Evolutionary conservation across 768 basidiomycete genomes (phyloP).

Genomic region (Paxillus ammoniavirescens): DNA sequence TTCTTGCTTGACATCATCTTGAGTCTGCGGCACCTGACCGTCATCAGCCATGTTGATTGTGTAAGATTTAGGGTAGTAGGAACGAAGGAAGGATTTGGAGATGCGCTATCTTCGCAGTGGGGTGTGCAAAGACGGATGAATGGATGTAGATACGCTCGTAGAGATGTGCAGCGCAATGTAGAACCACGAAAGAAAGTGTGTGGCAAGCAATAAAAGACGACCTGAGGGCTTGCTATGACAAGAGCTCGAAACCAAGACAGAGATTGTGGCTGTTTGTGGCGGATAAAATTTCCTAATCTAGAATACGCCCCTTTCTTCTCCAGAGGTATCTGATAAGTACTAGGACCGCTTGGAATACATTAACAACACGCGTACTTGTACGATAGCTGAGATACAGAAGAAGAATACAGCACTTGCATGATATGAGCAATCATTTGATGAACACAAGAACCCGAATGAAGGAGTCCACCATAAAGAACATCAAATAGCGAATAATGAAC

Average conservation of each 20-base stretch:
- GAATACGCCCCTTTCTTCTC: neutral
- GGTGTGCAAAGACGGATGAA: neutral
- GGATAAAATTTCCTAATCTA: neutral
- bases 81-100: constrained; percentile 1
- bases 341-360: neutral
- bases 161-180: neutral
- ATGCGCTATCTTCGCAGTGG: no score
- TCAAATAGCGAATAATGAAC: neutral
- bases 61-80: neutral
- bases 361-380: neutral
- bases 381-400: neutral
- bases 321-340: neutral
- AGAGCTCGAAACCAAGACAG: neutral
- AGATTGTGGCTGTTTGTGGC: constrained; percentile 8
- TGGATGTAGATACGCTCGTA: neutral
- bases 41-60: constrained; percentile 51
- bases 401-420: no score
- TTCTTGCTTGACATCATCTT: constrained; percentile 52
- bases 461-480: neutral
- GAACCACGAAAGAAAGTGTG: neutral
- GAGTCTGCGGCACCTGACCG: constrained; percentile 36
- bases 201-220: no score
- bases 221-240: neutral
- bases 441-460: neutral
- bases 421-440: no score